Percentiles rank a stretch among this genome's conserved stretches.
phyloP scores from a whole-genome alignment of 208 protist species.

The Plasmodiophora brassicae region DNA sequence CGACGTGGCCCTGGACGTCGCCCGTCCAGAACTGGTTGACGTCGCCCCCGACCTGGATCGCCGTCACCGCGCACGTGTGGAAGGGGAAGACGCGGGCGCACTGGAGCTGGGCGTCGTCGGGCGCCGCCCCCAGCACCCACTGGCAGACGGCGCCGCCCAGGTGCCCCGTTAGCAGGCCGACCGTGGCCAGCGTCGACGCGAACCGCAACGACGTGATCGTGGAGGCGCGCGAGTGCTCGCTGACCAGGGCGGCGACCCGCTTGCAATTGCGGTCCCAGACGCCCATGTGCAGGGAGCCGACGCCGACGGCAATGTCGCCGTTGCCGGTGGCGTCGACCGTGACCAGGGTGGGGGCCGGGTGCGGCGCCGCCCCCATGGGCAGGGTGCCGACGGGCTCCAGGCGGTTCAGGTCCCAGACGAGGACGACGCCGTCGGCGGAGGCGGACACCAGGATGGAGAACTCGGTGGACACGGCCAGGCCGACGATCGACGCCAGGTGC shows the following conservation, averaged over 20 bases:
- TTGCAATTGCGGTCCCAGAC: constrained; percentile 19
- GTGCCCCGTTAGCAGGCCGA: neutral
- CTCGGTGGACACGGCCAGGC: neutral
- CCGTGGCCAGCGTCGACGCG: neutral
- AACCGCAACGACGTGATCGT: neutral
- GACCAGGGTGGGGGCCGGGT: neutral
- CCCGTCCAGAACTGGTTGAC: neutral
- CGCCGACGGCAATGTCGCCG: neutral
- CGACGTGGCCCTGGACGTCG: neutral
- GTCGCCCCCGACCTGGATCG: neutral
- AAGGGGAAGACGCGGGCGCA: neutral
- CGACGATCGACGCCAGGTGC: neutral
- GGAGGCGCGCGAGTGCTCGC: neutral
- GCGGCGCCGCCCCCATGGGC: neutral
- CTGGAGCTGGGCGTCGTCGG: neutral
- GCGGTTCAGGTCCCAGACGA: constrained; percentile 6
- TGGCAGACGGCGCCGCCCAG: neutral
- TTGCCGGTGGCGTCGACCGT: neutral
- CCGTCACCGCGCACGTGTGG: neutral
- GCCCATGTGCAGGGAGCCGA: neutral
- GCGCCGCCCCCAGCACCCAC: neutral
- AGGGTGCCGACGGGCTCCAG: neutral
- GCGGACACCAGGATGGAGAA: constrained; percentile 9
- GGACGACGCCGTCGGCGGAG: neutral
- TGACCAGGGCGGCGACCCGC: neutral